These are phyloP conservation scores for Cercospora sp. DNA, from an alignment of 2,329 filamentous ascomycete genomes.

Conservation along the genomic window DNA sequence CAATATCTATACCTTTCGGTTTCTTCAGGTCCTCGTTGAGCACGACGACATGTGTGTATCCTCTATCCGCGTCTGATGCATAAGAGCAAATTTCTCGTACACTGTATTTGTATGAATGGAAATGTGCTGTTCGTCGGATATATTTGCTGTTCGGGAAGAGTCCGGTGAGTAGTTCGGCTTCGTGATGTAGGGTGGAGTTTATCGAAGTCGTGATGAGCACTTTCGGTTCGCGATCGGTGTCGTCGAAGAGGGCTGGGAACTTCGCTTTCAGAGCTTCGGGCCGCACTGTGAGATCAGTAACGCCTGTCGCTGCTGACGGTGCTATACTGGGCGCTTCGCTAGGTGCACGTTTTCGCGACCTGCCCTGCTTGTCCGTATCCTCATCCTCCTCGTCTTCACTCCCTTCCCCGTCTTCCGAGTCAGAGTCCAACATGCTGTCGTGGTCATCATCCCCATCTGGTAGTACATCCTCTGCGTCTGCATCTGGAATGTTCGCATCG, in stretches of 20 bases:
- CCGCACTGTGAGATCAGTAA: conserved; percentile 61
- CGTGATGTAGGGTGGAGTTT: conserved; percentile 81
- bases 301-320: conserved; percentile 58
- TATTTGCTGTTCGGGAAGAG: conserved; percentile 81
- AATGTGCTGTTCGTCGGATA: conserved; percentile 80
- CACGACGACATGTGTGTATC: conserved; percentile 81
- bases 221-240: conserved; percentile 62
- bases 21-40: conserved; percentile 87
- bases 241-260: conserved; percentile 61
- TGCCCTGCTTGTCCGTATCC: conserved; percentile 34
- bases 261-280: conserved; percentile 62
- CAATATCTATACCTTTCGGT: conserved; percentile 76
- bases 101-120: conserved; percentile 85
- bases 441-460: conserved; percentile 51
- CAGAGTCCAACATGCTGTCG: conserved; percentile 75
- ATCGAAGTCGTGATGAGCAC: conserved; percentile 89
- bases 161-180: conserved; percentile 74
- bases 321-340: conserved; percentile 50
- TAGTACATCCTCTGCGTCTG: conserved; percentile 34
- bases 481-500: conserved; percentile 29
- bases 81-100: conserved; percentile 87
- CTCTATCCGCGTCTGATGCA: conserved; percentile 65
- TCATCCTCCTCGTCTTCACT: conserved; percentile 52
- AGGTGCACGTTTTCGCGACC: conserved; percentile 32
- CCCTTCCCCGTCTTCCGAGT: conserved; percentile 36